phyloP scores from a whole-genome alignment of 1,284 basidiomycete species.

The Rhodotorula sp. region DNA sequence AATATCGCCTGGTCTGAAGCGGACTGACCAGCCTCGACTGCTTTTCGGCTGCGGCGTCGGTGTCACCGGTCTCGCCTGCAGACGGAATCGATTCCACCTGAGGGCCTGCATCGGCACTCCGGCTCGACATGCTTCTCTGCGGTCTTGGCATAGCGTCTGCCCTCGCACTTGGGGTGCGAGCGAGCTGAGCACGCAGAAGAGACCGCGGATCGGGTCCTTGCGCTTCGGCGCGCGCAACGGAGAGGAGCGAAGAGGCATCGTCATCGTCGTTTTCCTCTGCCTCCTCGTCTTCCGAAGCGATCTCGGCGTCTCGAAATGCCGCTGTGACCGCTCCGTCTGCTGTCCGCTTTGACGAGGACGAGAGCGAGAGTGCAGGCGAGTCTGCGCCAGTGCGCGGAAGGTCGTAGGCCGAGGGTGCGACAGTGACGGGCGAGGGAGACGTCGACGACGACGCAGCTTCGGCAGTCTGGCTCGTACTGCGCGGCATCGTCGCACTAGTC shows the following conservation, averaged over 20 bases:
- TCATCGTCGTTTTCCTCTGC: conserved; percentile 17
- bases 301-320: neutral
- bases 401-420: no score
- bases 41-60: neutral
- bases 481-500: no score
- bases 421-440: no score
- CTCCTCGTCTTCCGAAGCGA: neutral
- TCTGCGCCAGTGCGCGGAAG: no score
- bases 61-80: neutral
- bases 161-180: neutral
- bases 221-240: conserved; percentile 6
- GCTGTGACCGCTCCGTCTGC: no score
- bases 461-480: no score
- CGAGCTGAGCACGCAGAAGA: conserved; percentile 33
- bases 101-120: neutral
- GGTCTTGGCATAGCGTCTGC: neutral
- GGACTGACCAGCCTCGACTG: neutral
- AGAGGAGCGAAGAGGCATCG: neutral
- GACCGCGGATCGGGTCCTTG: conserved; percentile 35
- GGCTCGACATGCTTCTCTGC: neutral
- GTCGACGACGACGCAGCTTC: no score
- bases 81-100: no score
- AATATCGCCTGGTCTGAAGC: conserved; percentile 66
- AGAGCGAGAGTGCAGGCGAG: no score
- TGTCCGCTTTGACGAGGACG: no score